These are phyloP conservation scores for Phytophthora idaei DNA, from an alignment of 352 stramenopile genomes.

Conservation along the genomic window DNA sequence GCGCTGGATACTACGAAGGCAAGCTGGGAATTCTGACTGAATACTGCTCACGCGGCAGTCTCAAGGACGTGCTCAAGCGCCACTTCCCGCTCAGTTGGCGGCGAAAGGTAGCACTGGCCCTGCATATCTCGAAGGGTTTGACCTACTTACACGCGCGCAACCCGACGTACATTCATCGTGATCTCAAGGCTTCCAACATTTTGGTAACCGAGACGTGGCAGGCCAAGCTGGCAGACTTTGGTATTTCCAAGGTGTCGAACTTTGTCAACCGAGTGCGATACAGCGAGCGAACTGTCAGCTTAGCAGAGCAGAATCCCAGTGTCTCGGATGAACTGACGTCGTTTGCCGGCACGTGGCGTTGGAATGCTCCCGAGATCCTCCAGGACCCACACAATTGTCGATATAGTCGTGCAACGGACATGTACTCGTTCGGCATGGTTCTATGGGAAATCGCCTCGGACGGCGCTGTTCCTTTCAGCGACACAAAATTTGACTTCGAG, in stretches of 20 bases:
- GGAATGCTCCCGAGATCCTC: constrained; percentile 74
- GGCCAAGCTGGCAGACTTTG: constrained; percentile 66
- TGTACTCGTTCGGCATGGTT: constrained; percentile 81
- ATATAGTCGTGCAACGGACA: constrained; percentile 68
- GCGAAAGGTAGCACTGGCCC: constrained; percentile 59
- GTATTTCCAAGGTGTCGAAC: constrained; percentile 57
- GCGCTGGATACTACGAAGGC: constrained; percentile 62
- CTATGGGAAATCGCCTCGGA: constrained; percentile 74
- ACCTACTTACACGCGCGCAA: constrained; percentile 78
- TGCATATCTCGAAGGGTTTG: constrained; percentile 66
- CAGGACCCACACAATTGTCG: constrained; percentile 67
- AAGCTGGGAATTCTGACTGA: constrained; percentile 76
- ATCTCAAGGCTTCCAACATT: constrained; percentile 80
- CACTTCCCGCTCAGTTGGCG: constrained; percentile 63
- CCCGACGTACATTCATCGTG: constrained; percentile 76
- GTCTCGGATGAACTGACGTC: constrained; percentile 63
- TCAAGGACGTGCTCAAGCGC: constrained; percentile 76
- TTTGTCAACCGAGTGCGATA: constrained; percentile 47
- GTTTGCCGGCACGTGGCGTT: constrained; percentile 75
- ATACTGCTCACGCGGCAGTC: constrained; percentile 66
- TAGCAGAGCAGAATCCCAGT: constrained; percentile 44
- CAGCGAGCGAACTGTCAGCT: constrained; percentile 40
- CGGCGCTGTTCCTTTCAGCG: constrained; percentile 62
- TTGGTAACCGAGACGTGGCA: constrained; percentile 76
- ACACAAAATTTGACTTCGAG: constrained; percentile 75